Base-by-base conservation (phyloP, 352 stramenopile species). In the Plasmopara halstedii region DNA sequence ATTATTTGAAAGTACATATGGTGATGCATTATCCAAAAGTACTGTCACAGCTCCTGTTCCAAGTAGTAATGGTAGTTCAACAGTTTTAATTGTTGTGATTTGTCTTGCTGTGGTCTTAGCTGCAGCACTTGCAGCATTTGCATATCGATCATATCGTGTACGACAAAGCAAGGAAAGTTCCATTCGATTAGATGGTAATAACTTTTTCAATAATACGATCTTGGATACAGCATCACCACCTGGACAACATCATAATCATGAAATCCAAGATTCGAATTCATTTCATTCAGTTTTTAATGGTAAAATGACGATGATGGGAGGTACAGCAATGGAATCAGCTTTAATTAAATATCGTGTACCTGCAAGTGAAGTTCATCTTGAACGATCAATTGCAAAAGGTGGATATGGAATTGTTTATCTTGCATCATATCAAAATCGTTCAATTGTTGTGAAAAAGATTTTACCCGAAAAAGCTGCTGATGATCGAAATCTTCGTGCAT, bases 371-470 rank as follows among this genome's bases (percentile, higher is more conserved):
- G 69, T 91, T 29, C 57, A 67, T 23, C 58, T 88, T 20, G 59
- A 83, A 20, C 73, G 76, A 26, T 64, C 65, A 1, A 69, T 91
- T 31, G 80, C 80, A 0, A 82, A 87, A 48, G 80, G 80, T 13
- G 80, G 80, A 25, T 91, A 85, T 42, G 80, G 80, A 17, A 70
- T 82, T 23, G 71, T 91, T 7, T 84, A 80, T 45, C 47, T 91
- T 20, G 80, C 76, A 0, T 67, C 48, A 7, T 85, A 87, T 52
- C 65, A 85, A 34, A 52, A 47, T 18, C 65, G 76, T 10, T 38
- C 71, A 1, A 69, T 93, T 6, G 78, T 87, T 13, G 67, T 93
- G 15, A 93, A 93, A 59, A 87, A 88, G 50, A 86, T 88, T 43
- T 43, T 93, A 14, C 81, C 81, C 0, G 81, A 93, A 36, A 88